Conservation (phyloP, 768 basidiomycete genomes). For the Pisolithus albus region DNA sequence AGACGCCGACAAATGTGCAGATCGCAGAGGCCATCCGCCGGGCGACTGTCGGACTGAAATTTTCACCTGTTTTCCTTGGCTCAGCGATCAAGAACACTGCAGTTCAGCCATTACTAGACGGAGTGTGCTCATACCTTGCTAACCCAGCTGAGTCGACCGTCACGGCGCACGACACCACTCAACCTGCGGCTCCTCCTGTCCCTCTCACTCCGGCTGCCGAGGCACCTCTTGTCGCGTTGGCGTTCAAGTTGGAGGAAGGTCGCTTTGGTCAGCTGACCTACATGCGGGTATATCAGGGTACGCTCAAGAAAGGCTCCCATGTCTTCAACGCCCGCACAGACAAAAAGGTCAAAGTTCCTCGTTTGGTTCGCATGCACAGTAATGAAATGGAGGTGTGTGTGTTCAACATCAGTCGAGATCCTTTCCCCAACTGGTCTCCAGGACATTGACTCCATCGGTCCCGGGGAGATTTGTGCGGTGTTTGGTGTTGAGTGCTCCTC, state of each 20-base stretch:
- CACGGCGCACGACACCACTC: constrained; percentile 76
- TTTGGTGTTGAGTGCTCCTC: constrained; percentile 98
- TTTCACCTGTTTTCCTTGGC: constrained; percentile 95
- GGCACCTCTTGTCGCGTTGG: constrained; percentile 86
- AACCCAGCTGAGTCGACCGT: constrained; percentile 75
- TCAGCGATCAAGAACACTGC: constrained; percentile 97
- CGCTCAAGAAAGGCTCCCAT: constrained; percentile 73
- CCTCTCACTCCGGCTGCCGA: constrained; percentile 75
- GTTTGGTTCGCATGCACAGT: constrained; percentile 95
- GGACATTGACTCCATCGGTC: constrained; percentile 91
- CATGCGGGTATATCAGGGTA: constrained; percentile 97
- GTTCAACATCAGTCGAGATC: not conserved
- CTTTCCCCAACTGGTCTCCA: constrained; percentile 20
- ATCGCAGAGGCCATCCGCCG: constrained; percentile 84
- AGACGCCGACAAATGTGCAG: constrained; percentile 62
- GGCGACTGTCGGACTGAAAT: constrained; percentile 79
- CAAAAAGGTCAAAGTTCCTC: constrained; percentile 95
- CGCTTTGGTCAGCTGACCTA: constrained; percentile 96
- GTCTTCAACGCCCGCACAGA: constrained; percentile 93
- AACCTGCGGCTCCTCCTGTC: constrained; percentile 62
- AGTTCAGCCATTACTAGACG: constrained; percentile 90
- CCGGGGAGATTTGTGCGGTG: constrained; percentile 98
- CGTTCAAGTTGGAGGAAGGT: constrained; percentile 98
- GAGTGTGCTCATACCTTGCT: constrained; percentile 92
- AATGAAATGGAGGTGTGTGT: constrained; percentile 90